Conservation (phyloP, 2,329 filamentous ascomycete genomes). For the Colletotrichum sidae region DNA sequence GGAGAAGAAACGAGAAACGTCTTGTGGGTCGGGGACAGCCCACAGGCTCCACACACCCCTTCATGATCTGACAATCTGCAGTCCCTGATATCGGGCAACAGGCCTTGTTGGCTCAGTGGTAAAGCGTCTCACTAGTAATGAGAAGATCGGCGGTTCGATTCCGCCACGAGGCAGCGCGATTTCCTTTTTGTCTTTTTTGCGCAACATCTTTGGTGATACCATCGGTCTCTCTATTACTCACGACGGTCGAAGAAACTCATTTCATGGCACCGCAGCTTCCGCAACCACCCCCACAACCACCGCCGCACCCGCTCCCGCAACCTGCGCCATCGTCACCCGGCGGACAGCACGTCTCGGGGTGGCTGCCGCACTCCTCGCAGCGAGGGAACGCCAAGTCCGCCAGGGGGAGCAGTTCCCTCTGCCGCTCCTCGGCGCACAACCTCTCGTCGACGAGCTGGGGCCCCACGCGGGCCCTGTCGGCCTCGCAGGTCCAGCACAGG, state of each 20-base stretch:
- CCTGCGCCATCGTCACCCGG: conserved; percentile 19
- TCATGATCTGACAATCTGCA: neutral
- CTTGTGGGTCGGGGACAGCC: conserved; percentile 8
- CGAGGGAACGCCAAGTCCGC: conserved; percentile 23
- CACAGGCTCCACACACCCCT: neutral
- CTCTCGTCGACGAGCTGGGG: conserved; percentile 18
- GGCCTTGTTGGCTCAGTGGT: conserved; percentile 36
- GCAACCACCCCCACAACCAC: conserved; percentile 27
- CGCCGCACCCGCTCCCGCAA: conserved; percentile 31
- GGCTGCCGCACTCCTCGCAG: conserved; percentile 27
- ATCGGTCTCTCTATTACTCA: neutral
- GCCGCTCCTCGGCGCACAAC: conserved; percentile 13
- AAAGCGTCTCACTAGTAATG: conserved; percentile 38
- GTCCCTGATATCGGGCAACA: neutral
- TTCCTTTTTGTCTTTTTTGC: neutral
- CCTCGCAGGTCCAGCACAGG: conserved; percentile 52
- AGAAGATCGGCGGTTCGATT: conserved; percentile 37
- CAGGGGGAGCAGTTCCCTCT: conserved; percentile 7
- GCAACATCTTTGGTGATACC: neutral
- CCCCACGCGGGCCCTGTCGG: conserved; percentile 37
- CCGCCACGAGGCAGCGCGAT: conserved; percentile 24
- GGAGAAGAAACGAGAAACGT: neutral
- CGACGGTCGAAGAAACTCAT: neutral
- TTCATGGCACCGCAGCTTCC: conserved; percentile 29
- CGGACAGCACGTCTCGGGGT: conserved; percentile 22